Evolutionary conservation across 2,329 filamentous ascomycete species (phyloP).

Genomic region (Pseudogymnoascus sp.): DNA sequence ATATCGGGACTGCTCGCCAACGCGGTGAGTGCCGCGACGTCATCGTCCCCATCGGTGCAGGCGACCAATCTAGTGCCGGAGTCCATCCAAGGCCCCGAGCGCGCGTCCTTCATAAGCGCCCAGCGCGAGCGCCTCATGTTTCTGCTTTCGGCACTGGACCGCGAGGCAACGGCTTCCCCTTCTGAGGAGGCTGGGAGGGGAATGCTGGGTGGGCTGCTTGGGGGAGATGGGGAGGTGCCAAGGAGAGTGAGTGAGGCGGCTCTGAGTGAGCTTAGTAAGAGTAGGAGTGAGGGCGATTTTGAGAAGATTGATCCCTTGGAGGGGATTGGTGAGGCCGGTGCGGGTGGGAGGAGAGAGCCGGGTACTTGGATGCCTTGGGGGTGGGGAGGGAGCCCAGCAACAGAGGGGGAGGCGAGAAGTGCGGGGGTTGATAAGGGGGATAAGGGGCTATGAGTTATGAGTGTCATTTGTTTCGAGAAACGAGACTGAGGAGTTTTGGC

Average conservation of each 20-base stretch:
- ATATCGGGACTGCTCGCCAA: constrained; percentile 70
- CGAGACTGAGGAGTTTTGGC: background rate
- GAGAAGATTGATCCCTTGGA: constrained; percentile 65
- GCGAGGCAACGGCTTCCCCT: constrained; percentile 54
- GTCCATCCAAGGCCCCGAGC: constrained; percentile 56
- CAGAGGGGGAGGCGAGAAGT: constrained; percentile 4
- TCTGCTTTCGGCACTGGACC: constrained; percentile 68
- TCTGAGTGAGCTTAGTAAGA: constrained; percentile 59
- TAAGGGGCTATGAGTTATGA: background rate
- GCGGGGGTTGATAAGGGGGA: background rate
- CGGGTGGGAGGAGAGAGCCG: constrained; percentile 21
- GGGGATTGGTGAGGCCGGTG: constrained; percentile 24
- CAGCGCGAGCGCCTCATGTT: constrained; percentile 71
- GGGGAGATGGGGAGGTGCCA: constrained; percentile 25
- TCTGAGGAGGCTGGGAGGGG: constrained; percentile 13
- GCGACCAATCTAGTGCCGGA: constrained; percentile 54
- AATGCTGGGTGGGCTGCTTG: constrained; percentile 20
- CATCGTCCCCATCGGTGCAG: constrained; percentile 18
- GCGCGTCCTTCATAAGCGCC: constrained; percentile 63
- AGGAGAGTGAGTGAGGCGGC: constrained; percentile 20
- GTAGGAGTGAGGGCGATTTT: constrained; percentile 77
- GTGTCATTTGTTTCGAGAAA: constrained; percentile 5
- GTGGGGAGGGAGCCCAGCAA: constrained; percentile 28
- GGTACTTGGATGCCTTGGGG: constrained; percentile 43
- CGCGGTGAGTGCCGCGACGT: constrained; percentile 43